Conservation (phyloP, 768 basidiomycete genomes). For the Tylopilus felleus region DNA sequence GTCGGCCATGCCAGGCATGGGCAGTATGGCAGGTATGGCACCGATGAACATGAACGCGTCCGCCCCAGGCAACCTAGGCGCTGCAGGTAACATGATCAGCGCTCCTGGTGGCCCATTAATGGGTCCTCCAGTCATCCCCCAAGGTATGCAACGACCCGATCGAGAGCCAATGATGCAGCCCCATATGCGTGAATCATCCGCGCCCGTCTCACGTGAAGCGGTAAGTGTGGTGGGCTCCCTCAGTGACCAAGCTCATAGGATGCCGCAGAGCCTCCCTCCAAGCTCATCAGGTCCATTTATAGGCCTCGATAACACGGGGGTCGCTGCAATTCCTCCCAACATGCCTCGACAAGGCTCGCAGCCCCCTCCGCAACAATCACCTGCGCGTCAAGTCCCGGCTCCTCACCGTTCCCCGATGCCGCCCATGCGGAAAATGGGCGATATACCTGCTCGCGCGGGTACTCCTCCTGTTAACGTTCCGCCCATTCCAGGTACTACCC, state of each 20-base stretch:
- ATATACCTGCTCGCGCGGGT: conserved; percentile 10
- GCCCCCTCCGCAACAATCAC: conserved; percentile 29
- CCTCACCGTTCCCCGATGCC: conserved; percentile 24
- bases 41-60: conserved; percentile 20
- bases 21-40: conserved; percentile 16
- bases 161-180: conserved; percentile 26
- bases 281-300: conserved; percentile 21
- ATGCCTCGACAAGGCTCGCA: conserved; percentile 23
- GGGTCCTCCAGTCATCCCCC: conserved; percentile 38
- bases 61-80: conserved; percentile 17
- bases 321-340: conserved; percentile 7
- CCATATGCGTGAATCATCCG: conserved; percentile 25
- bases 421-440: conserved; percentile 19
- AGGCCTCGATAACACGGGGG: conserved; percentile 14
- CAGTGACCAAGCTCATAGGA: not conserved
- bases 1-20: conserved; percentile 14
- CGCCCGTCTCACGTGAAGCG: conserved; percentile 24
- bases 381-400: conserved; percentile 16
- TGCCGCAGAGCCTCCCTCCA: conserved; percentile 25
- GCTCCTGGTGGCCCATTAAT: conserved; percentile 34
- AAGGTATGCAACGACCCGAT: conserved; percentile 22
- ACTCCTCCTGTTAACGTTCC: conserved; percentile 19
- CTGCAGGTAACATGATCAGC: conserved; percentile 25
- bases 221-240: conserved; percentile 10
- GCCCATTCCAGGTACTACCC: conserved; percentile 26